Conservation (phyloP, 2,329 filamentous ascomycete genomes). For the Mycosphaerelloides madeirae region DNA sequence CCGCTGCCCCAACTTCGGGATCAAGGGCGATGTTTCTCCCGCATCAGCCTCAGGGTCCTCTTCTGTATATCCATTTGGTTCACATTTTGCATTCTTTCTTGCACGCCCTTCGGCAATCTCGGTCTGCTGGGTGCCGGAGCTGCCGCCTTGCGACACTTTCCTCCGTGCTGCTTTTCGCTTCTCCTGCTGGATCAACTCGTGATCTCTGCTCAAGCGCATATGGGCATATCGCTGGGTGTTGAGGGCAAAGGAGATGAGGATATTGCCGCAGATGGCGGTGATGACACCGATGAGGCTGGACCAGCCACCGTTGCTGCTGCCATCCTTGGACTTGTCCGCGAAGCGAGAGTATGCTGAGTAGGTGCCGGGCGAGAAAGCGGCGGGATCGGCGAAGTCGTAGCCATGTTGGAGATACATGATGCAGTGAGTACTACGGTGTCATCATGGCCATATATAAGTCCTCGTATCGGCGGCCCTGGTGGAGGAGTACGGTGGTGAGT, state of each 20-base stretch:
- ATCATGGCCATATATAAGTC: too few species aligned
- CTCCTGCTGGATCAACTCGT: slow-evolving; percentile 41
- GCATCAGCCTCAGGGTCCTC: slow-evolving; percentile 36
- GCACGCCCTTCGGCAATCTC: slow-evolving; percentile 32
- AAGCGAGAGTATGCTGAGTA: too few species aligned
- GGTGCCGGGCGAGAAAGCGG: too few species aligned
- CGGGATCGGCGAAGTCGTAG: too few species aligned
- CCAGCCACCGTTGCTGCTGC: slow-evolving; percentile 52
- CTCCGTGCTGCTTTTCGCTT: slow-evolving; percentile 30
- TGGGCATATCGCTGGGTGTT: slow-evolving; percentile 97
- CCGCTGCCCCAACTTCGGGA: slow-evolving; percentile 43
- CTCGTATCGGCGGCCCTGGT: too few species aligned
- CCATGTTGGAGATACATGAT: too few species aligned
- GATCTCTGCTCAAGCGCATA: slow-evolving; percentile 71
- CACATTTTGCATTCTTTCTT: slow-evolving; percentile 18
- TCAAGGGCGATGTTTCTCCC: slow-evolving; percentile 50
- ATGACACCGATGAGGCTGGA: slow-evolving; percentile 92
- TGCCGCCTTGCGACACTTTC: slow-evolving; percentile 38
- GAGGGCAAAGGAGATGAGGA: slow-evolving; percentile 89
- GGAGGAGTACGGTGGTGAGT: too few species aligned
- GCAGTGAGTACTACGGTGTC: too few species aligned
- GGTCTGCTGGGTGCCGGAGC: slow-evolving; percentile 44
- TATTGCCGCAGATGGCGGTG: slow-evolving; percentile 86
- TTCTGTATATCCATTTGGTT: slow-evolving; percentile 15
- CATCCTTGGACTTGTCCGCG: slow-evolving; percentile 6